Evolutionary conservation across 2,329 filamentous ascomycete species (phyloP), one percentile per base, ranked within the genome.

Genomic region (Sclerotinia spermophila): DNA sequence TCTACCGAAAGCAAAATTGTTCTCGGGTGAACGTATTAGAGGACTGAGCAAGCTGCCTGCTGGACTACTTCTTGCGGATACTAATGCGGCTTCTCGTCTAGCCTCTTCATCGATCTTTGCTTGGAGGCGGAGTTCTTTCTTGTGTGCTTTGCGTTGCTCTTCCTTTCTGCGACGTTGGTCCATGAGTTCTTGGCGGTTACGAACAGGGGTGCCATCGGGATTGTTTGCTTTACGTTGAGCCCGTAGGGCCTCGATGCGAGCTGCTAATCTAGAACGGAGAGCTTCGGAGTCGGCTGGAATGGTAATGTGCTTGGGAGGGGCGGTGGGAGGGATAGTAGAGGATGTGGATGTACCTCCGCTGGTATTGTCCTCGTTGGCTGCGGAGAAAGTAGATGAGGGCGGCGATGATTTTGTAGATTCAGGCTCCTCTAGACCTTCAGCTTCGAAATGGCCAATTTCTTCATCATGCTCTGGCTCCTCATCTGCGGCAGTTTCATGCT

Each of bases 181-280:
- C 76, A 99, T 93, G 19, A 99, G 86, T 79, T 98, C 94, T 81
- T 97, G 92, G 72, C 96, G 89, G 72, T 93, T 97, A 74, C 92
- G 89, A 71, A 95, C 92, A 24, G 92, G 90, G 77, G 91, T 90
- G 72, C 93, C 93, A 76, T 96, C 90, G 0, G 90, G 86, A 8
- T 92, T 93, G 76, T 96, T 93, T 8, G 95, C 94, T 80, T 97
- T 97, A 72, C 96, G 90, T 38, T 90, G 89, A 15, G 92, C 92
- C 72, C 95, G 92, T 65, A 98, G 88, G 60, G 90, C 90, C 76
- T 96, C 92, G 69, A 99, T 94, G 73, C 90, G 92, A 75, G 92
- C 92, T 70, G 92, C 90, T 66, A 99, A 85, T 59, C 94, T 90
- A 71, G 90, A 89, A 77, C 92, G 90, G 61, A 97, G 87, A 38